Evolutionary conservation across 2,329 filamentous ascomycete genomes (phyloP).

Genomic region (Aspergillus cejpii): DNA sequence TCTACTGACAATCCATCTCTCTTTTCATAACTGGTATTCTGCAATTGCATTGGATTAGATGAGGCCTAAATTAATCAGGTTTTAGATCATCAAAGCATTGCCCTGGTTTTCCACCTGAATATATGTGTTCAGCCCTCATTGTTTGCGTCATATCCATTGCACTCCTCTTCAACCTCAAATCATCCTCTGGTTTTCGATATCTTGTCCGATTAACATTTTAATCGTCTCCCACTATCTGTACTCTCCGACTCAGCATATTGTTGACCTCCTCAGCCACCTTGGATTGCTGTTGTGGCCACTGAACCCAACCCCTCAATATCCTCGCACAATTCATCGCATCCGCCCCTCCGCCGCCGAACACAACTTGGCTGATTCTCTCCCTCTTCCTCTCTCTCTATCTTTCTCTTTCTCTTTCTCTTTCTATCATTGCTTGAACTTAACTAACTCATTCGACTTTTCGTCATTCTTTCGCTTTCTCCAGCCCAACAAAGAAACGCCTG

Average conservation of each 20-base stretch:
- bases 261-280: neutral
- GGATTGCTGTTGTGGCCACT: neutral
- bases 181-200: neutral
- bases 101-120: neutral
- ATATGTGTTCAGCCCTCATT: neutral
- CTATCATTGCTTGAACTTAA: too few species aligned
- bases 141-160: slow-evolving; percentile 3
- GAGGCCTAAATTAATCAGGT: neutral
- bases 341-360: slow-evolving; percentile 1
- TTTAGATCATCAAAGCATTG: neutral
- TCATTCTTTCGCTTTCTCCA: slow-evolving; percentile 1
- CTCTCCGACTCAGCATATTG: neutral
- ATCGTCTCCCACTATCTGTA: neutral
- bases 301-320: neutral
- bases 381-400: neutral
- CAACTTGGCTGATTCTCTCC: neutral
- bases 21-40: neutral
- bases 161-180: neutral
- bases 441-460: neutral
- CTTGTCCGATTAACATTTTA: neutral
- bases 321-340: neutral
- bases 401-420: neutral
- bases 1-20: neutral
- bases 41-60: neutral
- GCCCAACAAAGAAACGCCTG: neutral